Base-by-base conservation (phyloP, 2,329 filamentous ascomycete genomes). In the Chaetomium sp. region DNA sequence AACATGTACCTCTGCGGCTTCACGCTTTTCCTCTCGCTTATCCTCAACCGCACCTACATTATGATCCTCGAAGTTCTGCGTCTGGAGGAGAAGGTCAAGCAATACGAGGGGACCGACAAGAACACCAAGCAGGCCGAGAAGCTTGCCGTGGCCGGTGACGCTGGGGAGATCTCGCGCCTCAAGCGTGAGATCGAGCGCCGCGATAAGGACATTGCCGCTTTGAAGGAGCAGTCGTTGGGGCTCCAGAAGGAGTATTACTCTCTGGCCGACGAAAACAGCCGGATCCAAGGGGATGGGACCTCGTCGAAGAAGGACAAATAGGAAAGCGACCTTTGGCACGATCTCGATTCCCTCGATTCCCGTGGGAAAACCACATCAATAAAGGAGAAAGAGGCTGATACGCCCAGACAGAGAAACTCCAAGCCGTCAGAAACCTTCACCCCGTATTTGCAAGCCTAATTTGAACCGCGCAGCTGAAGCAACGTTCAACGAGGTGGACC, bases 1-100 rank as follows among this genome's bases (percentile, higher is more conserved):
- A 99, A 99, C 85, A 99, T 99, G 94, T 99, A 99, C 78, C 91
- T 99, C 60, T 97, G 94, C 74, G 94, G 94, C 66, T 99, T 99
- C 80, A 99, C 94, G 5, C 87, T 99, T 61, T 97, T 99, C 84
- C 87, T 99, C 60, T 97, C 92, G 53, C 81, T 99, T 62, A 99
- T 99, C 74, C 89, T 95, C 71, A 97, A 99, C 85, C 92, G 94
- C 70, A 99, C 94, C 69, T 99, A 97, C 79, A 88, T 87, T 69
- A 92, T 97, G 89, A 96, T 96, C 68, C 82, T 96, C 63, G 91
- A 96, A 66, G 84, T 88, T 51, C 88, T 96, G 68, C 78, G 89
- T 61, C 87, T 99, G 53, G 92, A 99, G 78, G 90, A 96, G 75
- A 89, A 89, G 76, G 76, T 96, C 70, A 91, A 90, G 80, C 76